Conservation (phyloP, 495 filamentous ascomycete genomes). For the Cladorrhinum samala region DNA sequence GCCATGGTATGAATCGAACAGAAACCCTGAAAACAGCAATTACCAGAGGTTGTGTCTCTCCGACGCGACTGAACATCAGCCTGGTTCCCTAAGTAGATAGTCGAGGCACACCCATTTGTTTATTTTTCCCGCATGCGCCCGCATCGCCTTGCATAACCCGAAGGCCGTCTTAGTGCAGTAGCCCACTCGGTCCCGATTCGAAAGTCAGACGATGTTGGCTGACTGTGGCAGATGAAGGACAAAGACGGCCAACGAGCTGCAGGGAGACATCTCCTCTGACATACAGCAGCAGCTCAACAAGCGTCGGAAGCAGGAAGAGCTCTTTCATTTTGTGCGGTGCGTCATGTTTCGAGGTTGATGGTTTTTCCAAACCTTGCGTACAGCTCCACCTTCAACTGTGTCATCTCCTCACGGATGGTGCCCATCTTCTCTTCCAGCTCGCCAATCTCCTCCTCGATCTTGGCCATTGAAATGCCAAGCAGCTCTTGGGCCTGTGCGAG, state of each 20-base stretch:
- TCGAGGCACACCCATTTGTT: no score
- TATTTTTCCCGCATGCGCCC: no score
- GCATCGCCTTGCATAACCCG: no score
- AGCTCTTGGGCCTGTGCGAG: slow-evolving; percentile 78
- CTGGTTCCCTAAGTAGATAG: no score
- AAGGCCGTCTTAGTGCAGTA: no score
- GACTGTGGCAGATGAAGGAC: not conserved
- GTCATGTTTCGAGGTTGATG: slow-evolving; percentile 89
- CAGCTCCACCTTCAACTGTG: slow-evolving; percentile 76
- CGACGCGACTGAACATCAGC: no score
- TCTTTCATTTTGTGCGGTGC: slow-evolving; percentile 1
- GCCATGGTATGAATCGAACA: no score
- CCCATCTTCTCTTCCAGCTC: slow-evolving; percentile 70
- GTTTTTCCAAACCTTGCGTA: slow-evolving; percentile 92
- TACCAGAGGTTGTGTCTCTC: no score
- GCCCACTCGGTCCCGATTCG: not conserved
- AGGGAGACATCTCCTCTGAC: not conserved
- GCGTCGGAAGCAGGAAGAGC: not conserved
- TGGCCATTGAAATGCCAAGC: slow-evolving; percentile 61
- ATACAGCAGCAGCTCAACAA: not conserved
- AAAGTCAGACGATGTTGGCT: not conserved
- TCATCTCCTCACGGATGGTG: slow-evolving; percentile 75
- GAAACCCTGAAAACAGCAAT: no score
- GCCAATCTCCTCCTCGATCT: slow-evolving; percentile 68
- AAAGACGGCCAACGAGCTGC: not conserved